phyloP scores from a whole-genome alignment of 2,329 filamentous ascomycete genomes.

The Pseudogymnoascus sp. region DNA sequence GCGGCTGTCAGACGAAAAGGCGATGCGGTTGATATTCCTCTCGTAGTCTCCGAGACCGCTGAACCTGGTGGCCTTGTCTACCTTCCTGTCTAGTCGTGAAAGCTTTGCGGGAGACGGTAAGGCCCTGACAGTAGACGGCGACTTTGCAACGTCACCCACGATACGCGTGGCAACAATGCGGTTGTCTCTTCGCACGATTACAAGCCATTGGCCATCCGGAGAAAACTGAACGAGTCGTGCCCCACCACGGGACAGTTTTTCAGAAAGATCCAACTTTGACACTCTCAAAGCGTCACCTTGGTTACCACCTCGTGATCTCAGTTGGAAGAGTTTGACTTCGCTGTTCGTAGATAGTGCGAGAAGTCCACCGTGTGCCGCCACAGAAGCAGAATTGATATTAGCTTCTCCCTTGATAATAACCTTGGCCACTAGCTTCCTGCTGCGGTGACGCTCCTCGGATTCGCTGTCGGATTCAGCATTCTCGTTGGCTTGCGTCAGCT shows the following conservation, averaged over 20 bases:
- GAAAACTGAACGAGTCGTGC: slow-evolving; percentile 65
- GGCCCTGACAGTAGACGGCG: slow-evolving; percentile 35
- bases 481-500: slow-evolving; percentile 15
- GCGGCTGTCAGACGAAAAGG: slow-evolving; percentile 74
- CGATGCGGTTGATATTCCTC: slow-evolving; percentile 62
- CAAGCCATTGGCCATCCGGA: slow-evolving; percentile 63
- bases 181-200: slow-evolving; percentile 54
- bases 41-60: slow-evolving; percentile 70
- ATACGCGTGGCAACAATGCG: slow-evolving; percentile 48
- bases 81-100: slow-evolving; percentile 45
- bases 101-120: slow-evolving; percentile 41
- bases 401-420: slow-evolving; percentile 68
- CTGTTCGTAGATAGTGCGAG: slow-evolving; percentile 69
- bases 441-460: slow-evolving; percentile 32
- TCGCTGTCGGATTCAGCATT: slow-evolving; percentile 38
- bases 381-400: slow-evolving; percentile 67
- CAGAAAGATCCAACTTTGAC: slow-evolving; percentile 60
- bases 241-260: slow-evolving; percentile 49
- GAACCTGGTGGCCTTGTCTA: slow-evolving; percentile 48
- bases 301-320: slow-evolving; percentile 46
- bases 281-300: slow-evolving; percentile 58
- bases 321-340: slow-evolving; percentile 69
- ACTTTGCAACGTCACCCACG: slow-evolving; percentile 25
- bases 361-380: slow-evolving; percentile 64
- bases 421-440: slow-evolving; percentile 60